Evolutionary conservation across 2,329 filamentous ascomycete species (phyloP).

Genomic region (Didymella sp.): DNA sequence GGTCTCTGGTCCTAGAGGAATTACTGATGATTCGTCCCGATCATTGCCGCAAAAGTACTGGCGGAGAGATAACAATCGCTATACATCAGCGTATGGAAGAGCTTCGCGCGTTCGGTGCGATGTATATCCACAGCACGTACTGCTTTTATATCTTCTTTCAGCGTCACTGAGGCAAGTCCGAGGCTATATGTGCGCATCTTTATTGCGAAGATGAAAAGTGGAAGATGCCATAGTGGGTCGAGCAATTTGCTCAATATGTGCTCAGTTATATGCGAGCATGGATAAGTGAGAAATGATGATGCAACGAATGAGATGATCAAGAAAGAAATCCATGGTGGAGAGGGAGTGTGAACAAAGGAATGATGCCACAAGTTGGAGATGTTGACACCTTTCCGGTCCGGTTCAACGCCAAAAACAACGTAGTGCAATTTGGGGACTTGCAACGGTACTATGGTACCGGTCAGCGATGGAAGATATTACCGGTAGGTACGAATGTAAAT

Average conservation of each 20-base stretch:
- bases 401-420: background rate
- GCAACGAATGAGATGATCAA: background rate
- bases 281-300: background rate
- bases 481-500: background rate
- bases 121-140: background rate
- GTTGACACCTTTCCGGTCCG: background rate
- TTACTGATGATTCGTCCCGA: background rate
- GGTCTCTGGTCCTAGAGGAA: background rate
- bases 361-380: background rate
- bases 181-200: conserved; percentile 9
- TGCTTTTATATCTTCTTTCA: conserved; percentile 1
- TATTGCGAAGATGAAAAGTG: background rate
- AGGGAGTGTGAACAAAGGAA: background rate
- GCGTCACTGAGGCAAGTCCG: background rate
- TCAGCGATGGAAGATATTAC: background rate
- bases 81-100: background rate
- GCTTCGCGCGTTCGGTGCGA: background rate
- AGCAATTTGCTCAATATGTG: conserved; percentile 15
- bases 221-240: background rate
- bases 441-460: no score
- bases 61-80: background rate
- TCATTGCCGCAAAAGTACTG: background rate
- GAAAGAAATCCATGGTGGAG: background rate
- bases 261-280: conserved; percentile 2
- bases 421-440: background rate